Percentiles rank a stretch among this genome's conserved stretches.
phyloP scores from a whole-genome alignment of 2,329 filamentous ascomycete genomes.

The Incumbomyces lentus region DNA sequence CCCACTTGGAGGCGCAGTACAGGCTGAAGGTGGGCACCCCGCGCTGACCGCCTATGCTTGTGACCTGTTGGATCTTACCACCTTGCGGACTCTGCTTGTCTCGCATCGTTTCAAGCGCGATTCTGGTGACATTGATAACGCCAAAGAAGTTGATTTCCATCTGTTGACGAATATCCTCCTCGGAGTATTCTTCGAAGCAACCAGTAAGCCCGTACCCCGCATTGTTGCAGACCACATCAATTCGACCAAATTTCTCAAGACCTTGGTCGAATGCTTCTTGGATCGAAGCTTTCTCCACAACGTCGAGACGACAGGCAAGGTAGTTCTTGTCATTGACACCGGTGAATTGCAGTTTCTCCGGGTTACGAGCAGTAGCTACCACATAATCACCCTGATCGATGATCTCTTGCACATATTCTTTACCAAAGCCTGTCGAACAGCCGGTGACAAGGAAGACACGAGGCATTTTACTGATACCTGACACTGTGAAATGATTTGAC shows the following conservation, averaged over 20 bases:
- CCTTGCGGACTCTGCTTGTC: constrained; percentile 28
- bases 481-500: no score
- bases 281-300: constrained; percentile 36
- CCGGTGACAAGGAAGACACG: constrained; percentile 32
- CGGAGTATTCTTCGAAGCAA: constrained; percentile 42
- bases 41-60: constrained; percentile 40
- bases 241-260: constrained; percentile 40
- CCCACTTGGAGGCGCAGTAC: constrained; percentile 37
- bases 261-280: constrained; percentile 33
- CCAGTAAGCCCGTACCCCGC: constrained; percentile 48
- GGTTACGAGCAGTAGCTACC: constrained; percentile 34
- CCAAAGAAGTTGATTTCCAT: constrained; percentile 54
- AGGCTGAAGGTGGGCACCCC: constrained; percentile 28
- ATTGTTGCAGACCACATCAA: constrained; percentile 54
- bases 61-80: constrained; percentile 46
- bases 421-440: constrained; percentile 36
- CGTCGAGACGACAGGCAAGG: constrained; percentile 43
- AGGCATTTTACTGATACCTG: constrained; percentile 4
- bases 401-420: constrained; percentile 29
- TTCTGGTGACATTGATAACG: constrained; percentile 41
- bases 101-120: constrained; percentile 21
- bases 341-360: constrained; percentile 15
- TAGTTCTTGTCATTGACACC: constrained; percentile 29
- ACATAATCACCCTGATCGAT: constrained; percentile 31
- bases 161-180: constrained; percentile 41